phyloP scores from a whole-genome alignment of 106 monocot species.

The Alisma plantagoaquatica region DNA sequence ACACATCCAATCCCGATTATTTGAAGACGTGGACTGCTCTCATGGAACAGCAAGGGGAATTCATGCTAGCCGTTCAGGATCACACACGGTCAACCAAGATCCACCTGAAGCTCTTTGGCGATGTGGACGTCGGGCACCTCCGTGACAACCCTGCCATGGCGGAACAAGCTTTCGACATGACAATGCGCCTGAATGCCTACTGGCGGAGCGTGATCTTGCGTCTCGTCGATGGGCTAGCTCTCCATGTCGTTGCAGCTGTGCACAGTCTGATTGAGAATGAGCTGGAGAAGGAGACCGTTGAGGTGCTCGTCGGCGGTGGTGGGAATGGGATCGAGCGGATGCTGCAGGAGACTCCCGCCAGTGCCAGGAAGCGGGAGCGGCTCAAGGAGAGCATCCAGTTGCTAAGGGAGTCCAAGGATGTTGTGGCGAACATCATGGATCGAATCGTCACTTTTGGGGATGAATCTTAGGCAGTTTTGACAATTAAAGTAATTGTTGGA shows the following conservation, averaged over 20 bases:
- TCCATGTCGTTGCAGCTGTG: slow-evolving; percentile 2
- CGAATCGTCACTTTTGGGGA: too few relatives aligned
- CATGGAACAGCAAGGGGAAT: not conserved
- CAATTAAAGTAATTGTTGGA: too few relatives aligned
- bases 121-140: slow-evolving; percentile 4
- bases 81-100: not conserved
- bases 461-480: too few relatives aligned
- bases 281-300: slow-evolving; percentile 22
- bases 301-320: slow-evolving; percentile 17
- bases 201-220: slow-evolving; percentile 2
- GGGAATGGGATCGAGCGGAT: slow-evolving; percentile 23
- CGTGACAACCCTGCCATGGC: not conserved
- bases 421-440: slow-evolving; percentile 36
- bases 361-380: slow-evolving; percentile 36
- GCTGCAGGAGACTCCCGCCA: slow-evolving; percentile 33
- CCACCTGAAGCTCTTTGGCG: slow-evolving; percentile 1
- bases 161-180: slow-evolving; percentile 8
- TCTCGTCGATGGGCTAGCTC: not conserved
- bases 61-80: not conserved
- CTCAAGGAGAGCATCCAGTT: slow-evolving; percentile 37
- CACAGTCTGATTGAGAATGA: slow-evolving; percentile 16
- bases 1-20: slow-evolving; percentile 7
- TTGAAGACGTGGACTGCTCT: not conserved
- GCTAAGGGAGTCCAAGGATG: slow-evolving; percentile 40
- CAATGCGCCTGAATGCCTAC: slow-evolving; percentile 7